phyloP scores from a whole-genome alignment of 164 flowering plant species.

The Macadamia tetraphylla region DNA sequence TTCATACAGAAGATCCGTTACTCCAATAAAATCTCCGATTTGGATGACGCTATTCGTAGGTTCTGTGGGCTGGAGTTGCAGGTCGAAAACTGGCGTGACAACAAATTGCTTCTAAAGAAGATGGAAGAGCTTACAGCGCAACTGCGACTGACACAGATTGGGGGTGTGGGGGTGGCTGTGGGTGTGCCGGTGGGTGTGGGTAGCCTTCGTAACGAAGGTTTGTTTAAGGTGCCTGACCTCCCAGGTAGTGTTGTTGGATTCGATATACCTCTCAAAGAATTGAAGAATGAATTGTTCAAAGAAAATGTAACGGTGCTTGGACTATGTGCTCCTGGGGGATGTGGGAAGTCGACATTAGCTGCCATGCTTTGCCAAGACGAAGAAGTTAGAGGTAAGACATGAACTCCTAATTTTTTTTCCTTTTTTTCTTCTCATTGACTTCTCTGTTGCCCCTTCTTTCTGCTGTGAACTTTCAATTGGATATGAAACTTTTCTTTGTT shows the following conservation, averaged over 20 bases:
- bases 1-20: neutral
- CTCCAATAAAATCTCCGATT: slow-evolving; percentile 10
- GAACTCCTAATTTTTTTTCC: no score
- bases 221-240: slow-evolving; percentile 15
- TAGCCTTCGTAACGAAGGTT: neutral
- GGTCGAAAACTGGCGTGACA: no score
- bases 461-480: no score
- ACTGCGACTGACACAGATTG: no score
- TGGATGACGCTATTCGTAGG: slow-evolving; percentile 11
- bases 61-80: no score
- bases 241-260: slow-evolving; percentile 23
- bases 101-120: no score
- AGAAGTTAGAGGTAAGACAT: slow-evolving; percentile 29
- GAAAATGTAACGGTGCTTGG: slow-evolving; percentile 1
- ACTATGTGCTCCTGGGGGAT: slow-evolving; percentile 10
- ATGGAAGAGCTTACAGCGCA: no score
- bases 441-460: no score
- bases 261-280: slow-evolving; percentile 27
- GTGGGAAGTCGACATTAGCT: slow-evolving; percentile 23
- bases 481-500: no score
- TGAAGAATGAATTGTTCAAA: slow-evolving; percentile 26
- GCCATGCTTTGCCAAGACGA: slow-evolving; percentile 22
- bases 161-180: neutral
- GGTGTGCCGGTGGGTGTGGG: neutral
- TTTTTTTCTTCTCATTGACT: no score